phyloP scores from a whole-genome alignment of 257 asterid genomes.

The Solanum chilense region DNA sequence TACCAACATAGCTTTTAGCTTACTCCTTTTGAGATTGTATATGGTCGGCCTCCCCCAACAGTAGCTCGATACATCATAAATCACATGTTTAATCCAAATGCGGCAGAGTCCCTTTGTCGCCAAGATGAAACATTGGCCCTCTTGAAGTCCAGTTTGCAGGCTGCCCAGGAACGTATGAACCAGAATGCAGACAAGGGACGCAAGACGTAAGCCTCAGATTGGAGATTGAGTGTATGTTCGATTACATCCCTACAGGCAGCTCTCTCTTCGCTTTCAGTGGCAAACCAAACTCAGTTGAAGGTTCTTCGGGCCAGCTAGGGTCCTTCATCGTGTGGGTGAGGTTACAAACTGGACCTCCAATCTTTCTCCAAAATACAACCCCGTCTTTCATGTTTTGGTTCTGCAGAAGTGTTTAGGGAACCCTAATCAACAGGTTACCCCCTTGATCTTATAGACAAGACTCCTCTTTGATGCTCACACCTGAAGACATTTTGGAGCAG shows the following conservation, averaged over 20 bases:
- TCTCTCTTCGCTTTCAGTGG: background rate
- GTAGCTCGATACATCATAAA: background rate
- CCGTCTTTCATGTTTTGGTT: background rate
- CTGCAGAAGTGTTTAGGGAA: background rate
- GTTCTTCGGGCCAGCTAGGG: background rate
- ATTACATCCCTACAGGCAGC: background rate
- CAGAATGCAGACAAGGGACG: background rate
- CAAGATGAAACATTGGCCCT: background rate
- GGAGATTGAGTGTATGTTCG: background rate
- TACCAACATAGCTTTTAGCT: background rate
- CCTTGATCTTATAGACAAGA: background rate
- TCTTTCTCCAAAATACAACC: background rate
- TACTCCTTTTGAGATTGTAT: background rate
- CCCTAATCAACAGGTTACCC: background rate
- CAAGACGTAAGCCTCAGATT: background rate
- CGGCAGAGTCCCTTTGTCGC: background rate
- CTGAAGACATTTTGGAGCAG: background rate
- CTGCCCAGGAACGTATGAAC: background rate
- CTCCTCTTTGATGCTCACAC: background rate
- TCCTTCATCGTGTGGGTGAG: background rate
- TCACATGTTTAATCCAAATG: background rate
- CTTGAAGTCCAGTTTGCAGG: background rate
- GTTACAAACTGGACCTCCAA: background rate
- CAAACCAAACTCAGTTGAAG: background rate
- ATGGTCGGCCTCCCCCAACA: background rate